Evolutionary conservation across 164 flowering plant genomes (phyloP).

Genomic region (Chimonanthus salicifolius): DNA sequence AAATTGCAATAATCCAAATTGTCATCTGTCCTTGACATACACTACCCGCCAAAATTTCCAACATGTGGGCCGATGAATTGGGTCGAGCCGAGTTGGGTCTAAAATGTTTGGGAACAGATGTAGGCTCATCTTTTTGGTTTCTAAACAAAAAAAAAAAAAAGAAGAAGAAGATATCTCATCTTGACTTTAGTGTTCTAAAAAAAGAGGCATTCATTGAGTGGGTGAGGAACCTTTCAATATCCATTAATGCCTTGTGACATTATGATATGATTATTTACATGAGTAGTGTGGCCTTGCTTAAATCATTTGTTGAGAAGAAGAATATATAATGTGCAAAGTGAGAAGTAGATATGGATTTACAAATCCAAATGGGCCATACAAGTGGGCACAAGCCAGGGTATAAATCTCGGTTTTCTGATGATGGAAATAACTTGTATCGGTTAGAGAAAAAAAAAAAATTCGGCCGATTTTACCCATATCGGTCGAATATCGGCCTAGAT

Average conservation of each 20-base stretch:
- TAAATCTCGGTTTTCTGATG: too few relatives aligned
- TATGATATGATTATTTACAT: constrained; percentile 1
- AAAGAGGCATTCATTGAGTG: constrained; percentile 3
- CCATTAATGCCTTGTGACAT: neutral
- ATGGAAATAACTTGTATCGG: too few relatives aligned
- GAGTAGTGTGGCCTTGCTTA: neutral
- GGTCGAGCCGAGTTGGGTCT: too few relatives aligned
- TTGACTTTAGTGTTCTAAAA: neutral
- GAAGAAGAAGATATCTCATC: constrained; percentile 1
- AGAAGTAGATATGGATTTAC: neutral
- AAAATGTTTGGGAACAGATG: neutral
- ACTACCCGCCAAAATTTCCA: too few relatives aligned
- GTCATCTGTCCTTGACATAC: too few relatives aligned
- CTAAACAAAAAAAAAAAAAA: neutral
- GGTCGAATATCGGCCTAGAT: too few relatives aligned
- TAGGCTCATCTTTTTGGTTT: neutral
- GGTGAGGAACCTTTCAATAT: neutral
- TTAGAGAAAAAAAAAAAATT: too few relatives aligned
- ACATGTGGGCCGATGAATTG: too few relatives aligned
- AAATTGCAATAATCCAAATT: neutral
- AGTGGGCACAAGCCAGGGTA: neutral
- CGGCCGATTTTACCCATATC: too few relatives aligned
- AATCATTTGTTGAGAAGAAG: neutral
- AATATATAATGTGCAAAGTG: neutral
- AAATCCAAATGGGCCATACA: constrained; percentile 4